Conservation (phyloP, 2,329 filamentous ascomycete genomes). For the Colletotrichum sp. region DNA sequence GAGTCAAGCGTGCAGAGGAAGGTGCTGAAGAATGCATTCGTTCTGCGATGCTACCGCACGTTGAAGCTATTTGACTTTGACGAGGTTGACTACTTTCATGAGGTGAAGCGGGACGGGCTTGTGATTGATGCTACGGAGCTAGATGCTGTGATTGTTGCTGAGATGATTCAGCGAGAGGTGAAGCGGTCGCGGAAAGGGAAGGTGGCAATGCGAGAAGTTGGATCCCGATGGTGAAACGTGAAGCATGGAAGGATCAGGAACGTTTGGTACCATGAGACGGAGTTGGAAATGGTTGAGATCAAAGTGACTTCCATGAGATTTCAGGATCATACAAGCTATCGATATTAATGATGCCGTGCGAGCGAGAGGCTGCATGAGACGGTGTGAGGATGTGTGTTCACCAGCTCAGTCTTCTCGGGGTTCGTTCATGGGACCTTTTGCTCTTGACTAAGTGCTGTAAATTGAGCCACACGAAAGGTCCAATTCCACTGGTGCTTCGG, state of each 20-base stretch:
- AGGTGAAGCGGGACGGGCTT: background rate
- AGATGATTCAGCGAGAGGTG: background rate
- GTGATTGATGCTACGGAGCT: background rate
- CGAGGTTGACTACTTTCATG: accelerated
- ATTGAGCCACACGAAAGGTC: accelerated
- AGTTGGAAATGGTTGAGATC: background rate
- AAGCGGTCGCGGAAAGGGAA: background rate
- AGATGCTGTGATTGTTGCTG: background rate
- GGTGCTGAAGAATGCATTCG: background rate
- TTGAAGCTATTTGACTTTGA: background rate
- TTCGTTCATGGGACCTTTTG: background rate
- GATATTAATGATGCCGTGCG: accelerated
- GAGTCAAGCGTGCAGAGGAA: background rate
- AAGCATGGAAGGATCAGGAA: background rate
- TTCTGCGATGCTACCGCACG: background rate
- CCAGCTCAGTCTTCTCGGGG: no score
- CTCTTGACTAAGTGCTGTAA: background rate
- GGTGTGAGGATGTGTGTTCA: background rate
- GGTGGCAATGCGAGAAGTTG: background rate
- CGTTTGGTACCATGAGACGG: accelerated
- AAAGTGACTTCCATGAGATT: background rate
- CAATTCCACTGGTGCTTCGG: background rate
- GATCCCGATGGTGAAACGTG: background rate
- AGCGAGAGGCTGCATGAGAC: background rate
- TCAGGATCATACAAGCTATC: background rate